Percentiles rank a stretch among this genome's conserved stretches.
phyloP scores from a whole-genome alignment of 345 rosid genomes.

The Citrus unshiu region DNA sequence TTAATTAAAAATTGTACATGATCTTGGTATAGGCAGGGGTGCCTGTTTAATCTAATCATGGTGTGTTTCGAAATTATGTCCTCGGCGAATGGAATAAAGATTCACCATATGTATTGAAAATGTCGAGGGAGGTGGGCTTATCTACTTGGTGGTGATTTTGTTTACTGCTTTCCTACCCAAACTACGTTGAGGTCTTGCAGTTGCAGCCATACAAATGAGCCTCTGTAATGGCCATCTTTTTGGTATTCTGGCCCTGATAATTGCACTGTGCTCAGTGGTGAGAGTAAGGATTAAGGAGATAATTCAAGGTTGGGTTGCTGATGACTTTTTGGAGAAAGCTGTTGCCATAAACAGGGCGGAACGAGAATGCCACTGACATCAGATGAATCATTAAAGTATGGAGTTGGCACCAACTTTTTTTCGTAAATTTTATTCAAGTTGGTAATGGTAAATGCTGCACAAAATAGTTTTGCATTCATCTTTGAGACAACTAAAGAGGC shows the following conservation, averaged over 20 bases:
- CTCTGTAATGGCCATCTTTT: neutral
- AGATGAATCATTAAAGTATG: neutral
- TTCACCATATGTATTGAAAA: neutral
- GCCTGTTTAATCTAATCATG: neutral
- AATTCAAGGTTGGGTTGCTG: neutral
- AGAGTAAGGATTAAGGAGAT: neutral
- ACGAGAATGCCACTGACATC: neutral
- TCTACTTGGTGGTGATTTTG: neutral
- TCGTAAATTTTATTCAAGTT: neutral
- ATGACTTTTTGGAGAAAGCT: neutral
- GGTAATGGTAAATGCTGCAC: neutral
- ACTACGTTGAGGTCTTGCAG: neutral
- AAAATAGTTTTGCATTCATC: neutral
- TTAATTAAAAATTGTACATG: neutral
- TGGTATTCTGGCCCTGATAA: neutral
- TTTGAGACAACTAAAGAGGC: neutral
- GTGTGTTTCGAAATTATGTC: neutral
- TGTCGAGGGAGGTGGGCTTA: neutral
- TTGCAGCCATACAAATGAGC: neutral
- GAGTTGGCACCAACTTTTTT: neutral
- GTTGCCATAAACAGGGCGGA: neutral
- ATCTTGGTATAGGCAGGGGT: neutral
- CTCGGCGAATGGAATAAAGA: neutral
- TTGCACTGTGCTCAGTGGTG: neutral
- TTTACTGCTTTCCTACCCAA: neutral